phyloP scores from a whole-genome alignment of 176 grass and related monocot genomes.

The Ampelocalamus luodianensis region DNA sequence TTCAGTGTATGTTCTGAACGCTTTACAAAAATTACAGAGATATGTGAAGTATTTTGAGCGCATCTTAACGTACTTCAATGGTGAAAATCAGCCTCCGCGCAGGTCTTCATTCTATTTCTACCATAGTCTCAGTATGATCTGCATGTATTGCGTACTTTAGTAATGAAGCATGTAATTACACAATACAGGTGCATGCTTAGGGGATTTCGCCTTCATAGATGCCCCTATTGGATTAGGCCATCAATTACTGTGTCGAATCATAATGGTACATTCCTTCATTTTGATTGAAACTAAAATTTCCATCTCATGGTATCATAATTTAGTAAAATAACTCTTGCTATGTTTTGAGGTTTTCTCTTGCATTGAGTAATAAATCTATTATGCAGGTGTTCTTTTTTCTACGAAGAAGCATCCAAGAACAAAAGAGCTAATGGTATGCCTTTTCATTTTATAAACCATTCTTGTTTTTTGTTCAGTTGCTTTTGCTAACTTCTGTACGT shows the following conservation, averaged over 20 bases:
- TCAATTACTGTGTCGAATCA: slow-evolving; percentile 92
- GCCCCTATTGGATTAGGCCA: slow-evolving; percentile 96
- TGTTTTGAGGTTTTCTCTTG: slow-evolving; percentile 35
- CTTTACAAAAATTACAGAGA: slow-evolving; percentile 64
- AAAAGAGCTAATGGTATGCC: slow-evolving; percentile 85
- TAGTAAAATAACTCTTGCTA: neutral
- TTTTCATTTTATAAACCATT: slow-evolving; percentile 28
- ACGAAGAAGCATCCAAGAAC: slow-evolving; percentile 99
- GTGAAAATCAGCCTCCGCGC: slow-evolving; percentile 89
- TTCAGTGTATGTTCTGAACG: slow-evolving; percentile 42
- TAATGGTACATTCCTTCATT: slow-evolving; percentile 60
- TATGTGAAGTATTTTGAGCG: slow-evolving; percentile 99
- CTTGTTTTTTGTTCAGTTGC: slow-evolving; percentile 28
- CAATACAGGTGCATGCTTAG: slow-evolving; percentile 95
- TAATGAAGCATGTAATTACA: slow-evolving; percentile 40
- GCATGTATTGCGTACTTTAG: slow-evolving; percentile 18
- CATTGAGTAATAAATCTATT: slow-evolving; percentile 36
- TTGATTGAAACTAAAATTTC: slow-evolving; percentile 36
- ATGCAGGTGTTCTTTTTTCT: slow-evolving; percentile 83
- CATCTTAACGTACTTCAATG: slow-evolving; percentile 87
- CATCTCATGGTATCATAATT: slow-evolving; percentile 7
- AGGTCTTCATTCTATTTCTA: slow-evolving; percentile 54
- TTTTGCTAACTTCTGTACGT: slow-evolving; percentile 17
- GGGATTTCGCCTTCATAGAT: slow-evolving; percentile 98
- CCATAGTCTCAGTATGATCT: slow-evolving; percentile 36